phyloP scores from a whole-genome alignment of 163 green algal genomes.

The Scenedesmus sp. region DNA sequence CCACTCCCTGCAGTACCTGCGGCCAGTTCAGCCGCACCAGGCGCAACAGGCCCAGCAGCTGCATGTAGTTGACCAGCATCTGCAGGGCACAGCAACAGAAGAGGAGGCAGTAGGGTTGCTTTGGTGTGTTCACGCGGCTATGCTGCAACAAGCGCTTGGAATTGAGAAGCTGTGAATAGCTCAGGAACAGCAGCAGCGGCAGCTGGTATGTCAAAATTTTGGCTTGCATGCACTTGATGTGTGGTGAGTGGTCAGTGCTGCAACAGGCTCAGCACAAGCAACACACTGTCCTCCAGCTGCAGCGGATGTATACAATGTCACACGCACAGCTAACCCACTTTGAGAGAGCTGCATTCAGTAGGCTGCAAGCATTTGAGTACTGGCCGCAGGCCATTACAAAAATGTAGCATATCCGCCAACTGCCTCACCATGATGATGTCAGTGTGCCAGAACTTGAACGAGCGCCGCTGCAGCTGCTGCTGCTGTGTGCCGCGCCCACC shows the following conservation, averaged over 20 bases:
- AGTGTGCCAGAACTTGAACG: slow-evolving; percentile 43
- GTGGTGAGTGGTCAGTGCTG: neutral
- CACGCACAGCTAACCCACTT: too few relatives aligned
- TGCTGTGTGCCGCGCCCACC: neutral
- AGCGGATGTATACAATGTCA: too few relatives aligned
- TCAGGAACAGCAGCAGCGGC: too few relatives aligned
- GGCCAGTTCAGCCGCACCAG: slow-evolving; percentile 35
- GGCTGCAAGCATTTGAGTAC: neutral
- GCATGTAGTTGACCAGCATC: slow-evolving; percentile 46
- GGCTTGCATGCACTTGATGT: neutral
- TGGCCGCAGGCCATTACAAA: neutral
- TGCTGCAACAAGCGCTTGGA: too few relatives aligned
- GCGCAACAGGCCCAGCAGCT: slow-evolving; percentile 48
- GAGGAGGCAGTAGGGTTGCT: neutral
- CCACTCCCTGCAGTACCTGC: neutral
- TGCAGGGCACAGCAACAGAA: neutral
- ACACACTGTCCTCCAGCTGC: too few relatives aligned
- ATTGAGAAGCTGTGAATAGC: neutral
- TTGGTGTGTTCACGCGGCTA: too few relatives aligned
- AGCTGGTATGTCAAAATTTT: neutral
- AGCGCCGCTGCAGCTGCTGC: neutral
- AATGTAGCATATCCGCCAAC: neutral
- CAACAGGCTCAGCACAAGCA: too few relatives aligned
- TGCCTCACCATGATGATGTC: slow-evolving; percentile 19
- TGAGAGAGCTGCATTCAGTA: too few relatives aligned